phyloP scores from a whole-genome alignment of 75 land plant species.

The Isoetes taiwanensis region DNA sequence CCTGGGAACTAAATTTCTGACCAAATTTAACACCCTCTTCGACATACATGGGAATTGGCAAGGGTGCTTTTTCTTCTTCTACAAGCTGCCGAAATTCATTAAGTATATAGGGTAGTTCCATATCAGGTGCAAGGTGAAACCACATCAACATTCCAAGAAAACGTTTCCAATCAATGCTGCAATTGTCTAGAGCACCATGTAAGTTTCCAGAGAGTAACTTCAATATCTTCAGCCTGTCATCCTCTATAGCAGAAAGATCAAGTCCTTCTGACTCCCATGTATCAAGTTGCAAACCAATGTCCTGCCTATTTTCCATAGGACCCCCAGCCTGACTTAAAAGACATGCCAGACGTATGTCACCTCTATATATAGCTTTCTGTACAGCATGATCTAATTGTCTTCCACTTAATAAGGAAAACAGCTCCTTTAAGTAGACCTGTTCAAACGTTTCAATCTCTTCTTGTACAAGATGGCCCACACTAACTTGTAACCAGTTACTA shows the following conservation, averaged over 20 bases:
- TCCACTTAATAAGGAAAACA: constrained; percentile 71
- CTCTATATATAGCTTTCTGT: constrained; percentile 47
- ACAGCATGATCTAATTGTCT: constrained; percentile 80
- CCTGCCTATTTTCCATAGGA: constrained; percentile 46
- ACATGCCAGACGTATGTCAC: constrained; percentile 87
- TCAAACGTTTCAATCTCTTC: constrained; percentile 40
- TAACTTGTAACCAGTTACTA: constrained; percentile 87
- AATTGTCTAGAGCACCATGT: constrained; percentile 37
- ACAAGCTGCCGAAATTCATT: constrained; percentile 51
- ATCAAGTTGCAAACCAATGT: constrained; percentile 69
- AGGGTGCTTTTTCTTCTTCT: constrained; percentile 48
- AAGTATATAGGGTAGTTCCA: constrained; percentile 46
- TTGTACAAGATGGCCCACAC: constrained; percentile 68
- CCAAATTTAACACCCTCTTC: constrained; percentile 51
- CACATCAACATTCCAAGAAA: constrained; percentile 88
- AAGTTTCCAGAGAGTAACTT: constrained; percentile 83
- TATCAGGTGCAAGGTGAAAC: constrained; percentile 72
- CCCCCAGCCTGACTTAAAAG: constrained; percentile 87
- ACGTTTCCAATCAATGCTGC: constrained; percentile 82
- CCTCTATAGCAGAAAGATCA: constrained; percentile 65
- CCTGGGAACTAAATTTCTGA: background rate
- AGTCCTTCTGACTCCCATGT: constrained; percentile 75
- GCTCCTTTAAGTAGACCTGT: constrained; percentile 44
- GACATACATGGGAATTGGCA: constrained; percentile 77
- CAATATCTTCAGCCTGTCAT: constrained; percentile 45